A percentile compares a stretch with the other conserved stretches of the same genome.
Conservation (phyloP, 306 rosid genomes). For the Corylus americana region DNA sequence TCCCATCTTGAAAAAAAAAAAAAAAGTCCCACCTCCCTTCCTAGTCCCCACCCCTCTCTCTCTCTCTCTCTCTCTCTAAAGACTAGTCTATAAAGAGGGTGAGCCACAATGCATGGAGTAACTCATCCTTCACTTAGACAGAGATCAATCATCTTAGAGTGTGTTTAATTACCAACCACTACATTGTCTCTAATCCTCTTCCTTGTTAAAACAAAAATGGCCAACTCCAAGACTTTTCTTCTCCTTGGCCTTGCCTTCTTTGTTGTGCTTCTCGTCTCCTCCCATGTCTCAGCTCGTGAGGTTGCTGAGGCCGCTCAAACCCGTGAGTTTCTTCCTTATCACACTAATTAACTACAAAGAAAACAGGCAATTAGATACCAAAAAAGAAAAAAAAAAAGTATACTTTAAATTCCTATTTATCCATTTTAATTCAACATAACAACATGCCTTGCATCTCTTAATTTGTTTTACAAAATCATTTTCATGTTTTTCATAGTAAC, state of each 20-base stretch:
- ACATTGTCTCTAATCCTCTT: neutral
- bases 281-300: slow-evolving; percentile 13
- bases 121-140: neutral
- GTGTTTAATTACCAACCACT: too few species aligned
- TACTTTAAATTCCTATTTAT: too few species aligned
- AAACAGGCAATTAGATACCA: too few species aligned
- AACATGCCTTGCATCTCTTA: neutral
- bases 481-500: too few species aligned
- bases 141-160: too few species aligned
- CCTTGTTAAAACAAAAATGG: neutral
- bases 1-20: too few species aligned
- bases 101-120: neutral
- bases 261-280: slow-evolving; percentile 13
- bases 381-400: too few species aligned
- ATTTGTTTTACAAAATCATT: too few species aligned
- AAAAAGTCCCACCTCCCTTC: too few species aligned
- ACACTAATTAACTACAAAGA: too few species aligned
- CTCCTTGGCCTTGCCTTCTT: slow-evolving; percentile 16
- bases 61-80: neutral
- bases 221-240: slow-evolving; percentile 18
- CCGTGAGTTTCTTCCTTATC: neutral
- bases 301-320: neutral
- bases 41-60: too few species aligned
- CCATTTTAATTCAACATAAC: too few species aligned
- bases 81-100: neutral